Base-by-base conservation (phyloP, 805 yeast genomes). In the Candida wancherniae region DNA sequence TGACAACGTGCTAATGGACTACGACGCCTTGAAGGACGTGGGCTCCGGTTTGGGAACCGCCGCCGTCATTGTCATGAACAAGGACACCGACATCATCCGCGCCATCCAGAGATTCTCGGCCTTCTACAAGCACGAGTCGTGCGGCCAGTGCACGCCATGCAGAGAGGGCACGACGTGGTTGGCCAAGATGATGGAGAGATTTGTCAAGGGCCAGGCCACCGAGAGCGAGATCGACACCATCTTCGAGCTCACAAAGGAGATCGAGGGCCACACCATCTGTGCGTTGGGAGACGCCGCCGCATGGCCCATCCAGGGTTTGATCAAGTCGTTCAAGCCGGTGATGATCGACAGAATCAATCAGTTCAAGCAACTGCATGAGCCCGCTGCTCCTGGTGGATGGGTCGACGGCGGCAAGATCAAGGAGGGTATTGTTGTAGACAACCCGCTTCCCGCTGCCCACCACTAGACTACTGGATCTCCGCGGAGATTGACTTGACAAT, bases 141-240 rank as follows among this genome's bases (percentile, higher is more conserved):
- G 95, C 66, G 94, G 95, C 37, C 95, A 85, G 66, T 85, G 95
- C 68, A 85, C 95, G 4, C 95, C 95, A 37, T 85, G 95, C 65
- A 77, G 95, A 58, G 95, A 85, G 64, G 95, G 95, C 36, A 84
- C 95, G 25, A 80, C 94, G 13, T 85, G 90, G 82, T 67, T 85
- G 48, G 67, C 71, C 38, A 81, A 76, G 62, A 79, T 84, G 75
- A 85, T 85, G 95, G 81, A 80, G 55, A 74, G 95, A 54, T 74
- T 85, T 57, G 74, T 67, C 40, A 61, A 62, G 37, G 95, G 95
- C 29, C 92, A 84, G 66, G 94, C 92, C 27, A 70, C 73, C 39
- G 79, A 73, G 51, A 75, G 75, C 45, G 95, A 85, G 60, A 85
- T 85, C 49, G 95, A 85, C 53, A 77, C 76, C 84, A 77, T 86